Evolutionary conservation across 257 asterid species (phyloP), one percentile per base, ranked within the genome.

Genomic region (Nicotiana sylvestris): DNA sequence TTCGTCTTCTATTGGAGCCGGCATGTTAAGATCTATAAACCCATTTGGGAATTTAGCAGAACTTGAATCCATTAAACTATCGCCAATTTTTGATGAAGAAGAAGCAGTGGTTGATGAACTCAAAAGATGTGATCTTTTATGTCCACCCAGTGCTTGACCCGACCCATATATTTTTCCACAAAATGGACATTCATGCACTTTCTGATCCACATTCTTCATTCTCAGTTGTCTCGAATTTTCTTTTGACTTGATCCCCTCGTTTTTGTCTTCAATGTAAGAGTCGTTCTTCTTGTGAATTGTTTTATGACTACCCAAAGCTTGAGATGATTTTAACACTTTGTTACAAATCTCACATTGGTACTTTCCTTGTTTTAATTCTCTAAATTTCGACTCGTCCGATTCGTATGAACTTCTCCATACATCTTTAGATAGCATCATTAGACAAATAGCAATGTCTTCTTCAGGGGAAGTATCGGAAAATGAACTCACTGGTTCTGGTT

Each of bases 61-160:
- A 60, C 8, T 81, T 21, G 86, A 76, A 13, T 76, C 85, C 65
- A 80, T 61, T 37, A 76, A 67, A 43, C 62, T 82, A 12, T 78
- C 82, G 27, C 84, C 84, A 61, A 70, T 30, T 78, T 67, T 37
- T 16, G 78, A 8, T 21, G 82, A 21, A 5, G 58, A 11, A 2
- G 80, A 4, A 6, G 84, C 60, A 51, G 86, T 80, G 16, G 83
- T 69, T 46, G 86, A 78, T 6, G 84, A 64, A 46, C 80, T 69
- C 60, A 76, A 27, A 12, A 76, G 8, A 0, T 92, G 93, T 82
- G 93, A 89, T 81, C 92, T 85, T 60, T 92, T 91, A 87, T 90
- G 97, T 81, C 97, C 97, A 29, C 96, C 96, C 3, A 92, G 89
- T 46, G 96, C 96, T 76, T 92, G 94, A 43, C 89, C 93, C 33